Base-by-base conservation (phyloP, 805 yeast genomes). In the Candida khao-thaluensis region DNA sequence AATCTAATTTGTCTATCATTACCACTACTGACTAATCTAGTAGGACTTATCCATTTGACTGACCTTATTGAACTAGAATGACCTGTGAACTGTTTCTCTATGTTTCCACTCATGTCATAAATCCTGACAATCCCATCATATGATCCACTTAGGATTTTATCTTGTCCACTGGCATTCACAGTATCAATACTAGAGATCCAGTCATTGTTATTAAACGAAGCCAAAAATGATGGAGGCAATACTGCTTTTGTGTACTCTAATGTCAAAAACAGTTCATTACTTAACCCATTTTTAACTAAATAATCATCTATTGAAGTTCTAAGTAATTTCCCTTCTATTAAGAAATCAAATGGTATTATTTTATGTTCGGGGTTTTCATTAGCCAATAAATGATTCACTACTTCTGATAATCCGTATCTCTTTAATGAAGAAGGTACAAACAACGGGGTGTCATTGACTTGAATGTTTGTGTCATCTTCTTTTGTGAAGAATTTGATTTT, bases 71-170 rank as follows among this genome's bases (percentile, higher is more conserved):
- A 82, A 21, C 87, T 96, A 12, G 85, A 79, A 60, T 93, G 99
- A 18, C 97, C 98, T 37, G 78, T 76, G 50, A 84, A 77, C 59
- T 87, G 95, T 45, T 83, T 79, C 50, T 80, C 82, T 7, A 90
- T 83, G 35, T 77, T 73, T 7, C 97, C 98, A 11, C 86, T 75
- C 62, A 78, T 64, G 56, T 87, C 82, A 81, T 90, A 93, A 8
- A 93, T 79, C 48, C 98, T 77, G 17, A 91, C 96, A 21, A 91
- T 76, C 51, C 98, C 98, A 60, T 93, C 99, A 56, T 90, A 93
- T 0, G 95, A 81, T 27, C 98, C 99, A 10, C 93, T 80, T 31
- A 89, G 70, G 38, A 91, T 85, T 53, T 74, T 74, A 22, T 81
- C 73, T 30, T 67, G 61, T 4, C 58, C 52, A 22, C 67, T 61